Base-by-base conservation (phyloP, 1,139 yeast species). In the Saccharomyces uvarum region DNA sequence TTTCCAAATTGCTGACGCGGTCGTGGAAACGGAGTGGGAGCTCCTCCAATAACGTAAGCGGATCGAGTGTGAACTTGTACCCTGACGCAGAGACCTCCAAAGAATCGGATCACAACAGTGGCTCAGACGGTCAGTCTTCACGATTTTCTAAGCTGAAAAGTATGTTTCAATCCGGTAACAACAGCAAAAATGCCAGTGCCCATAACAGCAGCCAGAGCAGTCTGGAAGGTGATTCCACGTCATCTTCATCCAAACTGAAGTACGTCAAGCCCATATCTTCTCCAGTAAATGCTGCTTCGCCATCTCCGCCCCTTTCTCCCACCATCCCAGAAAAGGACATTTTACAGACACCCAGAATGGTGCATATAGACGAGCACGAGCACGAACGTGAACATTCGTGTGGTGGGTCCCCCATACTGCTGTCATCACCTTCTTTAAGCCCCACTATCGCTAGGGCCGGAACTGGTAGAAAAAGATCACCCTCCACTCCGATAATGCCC, bases 1-100 rank as follows among this genome's bases (percentile, higher is more conserved):
- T 68, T 46, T 62, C 70, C 1, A 67, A 64, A 52, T 49, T 67
- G 38, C 51, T 68, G 42, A 62, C 69, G 3, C 57, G 64, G 29
- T 60, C 70, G 2, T 61, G 67, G 56, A 61, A 63, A 53, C 55
- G 63, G n/a, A 59, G 54, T 44, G 48, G 42, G 8, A 50, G 46
- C 27, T 41, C 48, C 5, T 33, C 44, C 27, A 52, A 53, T 26
- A 49, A 13, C 24, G 48, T 9, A 51, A 53, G n/a, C 44, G 51
- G 24, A 16, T 46, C 33, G 11, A 31, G 21, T 41, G 19, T 27
- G 31, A 31, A 13, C 13, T n/a, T 51, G 47, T n/a, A 27, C n/a
- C 24, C 47, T 6, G 47, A 51, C 32, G 28, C 49, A n/a, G 50
- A 51, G 16, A 51, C 14, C 33, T 47, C 32, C 14, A 44, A 32